phyloP scores from a whole-genome alignment of 2,329 filamentous ascomycete genomes.

The Aspergillus thermomutatus region DNA sequence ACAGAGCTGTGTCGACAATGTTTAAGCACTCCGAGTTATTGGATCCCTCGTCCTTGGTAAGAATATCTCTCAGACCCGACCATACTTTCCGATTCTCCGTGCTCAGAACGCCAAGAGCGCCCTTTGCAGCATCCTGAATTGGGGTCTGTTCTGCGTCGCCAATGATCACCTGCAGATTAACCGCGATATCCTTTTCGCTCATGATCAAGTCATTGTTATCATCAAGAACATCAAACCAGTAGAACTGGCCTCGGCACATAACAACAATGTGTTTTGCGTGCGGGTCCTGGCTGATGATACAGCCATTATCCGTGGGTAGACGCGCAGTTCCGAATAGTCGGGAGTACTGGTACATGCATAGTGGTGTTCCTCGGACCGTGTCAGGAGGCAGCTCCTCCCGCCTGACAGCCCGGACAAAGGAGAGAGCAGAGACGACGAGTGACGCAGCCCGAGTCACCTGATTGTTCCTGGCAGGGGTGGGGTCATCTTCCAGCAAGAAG shows the following conservation, averaged over 20 bases:
- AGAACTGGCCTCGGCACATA: slow-evolving; percentile 91
- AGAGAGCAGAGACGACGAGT: slow-evolving; percentile 81
- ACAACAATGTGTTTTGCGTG: slow-evolving; percentile 92
- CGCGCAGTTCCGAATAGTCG: slow-evolving; percentile 91
- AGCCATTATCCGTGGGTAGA: slow-evolving; percentile 90
- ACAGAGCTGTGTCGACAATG: slow-evolving; percentile 91
- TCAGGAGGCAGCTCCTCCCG: slow-evolving; percentile 92
- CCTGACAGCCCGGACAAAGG: slow-evolving; percentile 88
- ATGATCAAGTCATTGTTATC: slow-evolving; percentile 94
- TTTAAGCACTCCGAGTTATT: slow-evolving; percentile 96
- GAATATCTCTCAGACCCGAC: slow-evolving; percentile 83
- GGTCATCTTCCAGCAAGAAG: slow-evolving; percentile 95
- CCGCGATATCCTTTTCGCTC: slow-evolving; percentile 87
- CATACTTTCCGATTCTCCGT: slow-evolving; percentile 96
- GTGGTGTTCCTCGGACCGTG: slow-evolving; percentile 73
- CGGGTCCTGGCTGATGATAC: slow-evolving; percentile 91
- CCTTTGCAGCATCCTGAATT: slow-evolving; percentile 92
- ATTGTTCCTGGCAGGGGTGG: slow-evolving; percentile 91
- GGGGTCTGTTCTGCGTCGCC: slow-evolving; percentile 87
- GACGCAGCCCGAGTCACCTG: slow-evolving; percentile 94
- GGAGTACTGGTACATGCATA: slow-evolving; percentile 99
- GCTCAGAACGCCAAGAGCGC: slow-evolving; percentile 85
- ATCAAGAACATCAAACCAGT: slow-evolving; percentile 98
- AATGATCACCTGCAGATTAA: slow-evolving; percentile 89
- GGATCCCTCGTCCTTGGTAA: slow-evolving; percentile 79